Evolutionary conservation across 2,329 filamentous ascomycete species (phyloP), one percentile per base, ranked within the genome.

Genomic region (Chrysosporium keratinophilum): DNA sequence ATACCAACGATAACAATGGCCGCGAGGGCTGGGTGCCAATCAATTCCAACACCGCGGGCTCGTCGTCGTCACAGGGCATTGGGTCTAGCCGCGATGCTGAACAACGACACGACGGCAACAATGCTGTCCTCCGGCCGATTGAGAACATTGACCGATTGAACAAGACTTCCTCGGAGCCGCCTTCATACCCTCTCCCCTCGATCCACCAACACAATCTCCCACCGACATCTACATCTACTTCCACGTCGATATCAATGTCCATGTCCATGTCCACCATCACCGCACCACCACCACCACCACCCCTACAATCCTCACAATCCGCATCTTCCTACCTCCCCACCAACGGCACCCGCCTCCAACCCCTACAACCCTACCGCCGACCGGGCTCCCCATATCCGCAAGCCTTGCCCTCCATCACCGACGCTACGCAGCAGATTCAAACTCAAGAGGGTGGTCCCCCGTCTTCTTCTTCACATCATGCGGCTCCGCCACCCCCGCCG

Each of bases 1-100:
- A 50, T 33, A 23, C 35, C 20, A 64, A 68, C 9, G 63, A 61
- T 11, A 63, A 61, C 11, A n/a, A 33, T 15, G 66, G 69, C 42
- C 68, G 69, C n/a, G 69, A 72, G 47, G 69, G 69, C 2, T 72
- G 70, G 69, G 65, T 71, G 0, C 64, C 69, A 0, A 59, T 73
- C 54, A 52, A 50, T n/a, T n/a, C n/a, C n/a, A n/a, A n/a, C n/a
- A n/a, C n/a, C 42, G 50, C 23, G 39, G 50, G 46, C 48, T 64
- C 47, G 19, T 2, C 55, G 23, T 28, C 23, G n/a, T 69, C 40
- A 63, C 66, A n/a, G n/a, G n/a, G n/a, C n/a, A n/a, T n/a, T n/a
- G 9, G 58, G 4, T 61, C 66, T 10, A 58, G 60, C 10, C 63
- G 65, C 7, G 67, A 69, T 19, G 61, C 62, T 2, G 67, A n/a